phyloP scores from a whole-genome alignment of 805 yeast genomes.

The Danielozyma ontarioensis region DNA sequence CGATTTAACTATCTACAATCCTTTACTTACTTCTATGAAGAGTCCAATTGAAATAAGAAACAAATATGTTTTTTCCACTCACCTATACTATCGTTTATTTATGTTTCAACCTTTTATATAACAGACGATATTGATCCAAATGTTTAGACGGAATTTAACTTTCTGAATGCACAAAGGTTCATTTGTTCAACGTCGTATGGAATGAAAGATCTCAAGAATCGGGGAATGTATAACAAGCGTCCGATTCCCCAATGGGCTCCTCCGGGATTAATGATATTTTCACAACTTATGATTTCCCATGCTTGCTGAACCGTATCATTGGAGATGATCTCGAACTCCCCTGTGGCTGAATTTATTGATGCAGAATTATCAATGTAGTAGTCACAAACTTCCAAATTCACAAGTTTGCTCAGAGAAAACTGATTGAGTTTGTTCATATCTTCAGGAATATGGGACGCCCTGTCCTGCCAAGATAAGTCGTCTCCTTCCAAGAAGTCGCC shows the following conservation, averaged over 20 bases:
- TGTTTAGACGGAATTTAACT: too few species aligned
- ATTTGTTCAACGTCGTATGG: slow-evolving; percentile 38
- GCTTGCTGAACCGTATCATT: slow-evolving; percentile 10
- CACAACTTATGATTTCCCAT: slow-evolving; percentile 50
- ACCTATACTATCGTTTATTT: too few species aligned
- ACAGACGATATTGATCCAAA: too few species aligned
- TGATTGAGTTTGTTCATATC: slow-evolving; percentile 73
- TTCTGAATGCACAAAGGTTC: slow-evolving; percentile 47
- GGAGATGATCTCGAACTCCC: slow-evolving; percentile 30
- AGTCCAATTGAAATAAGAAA: too few species aligned
- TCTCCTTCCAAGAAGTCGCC: slow-evolving; percentile 66
- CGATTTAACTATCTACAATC: too few species aligned
- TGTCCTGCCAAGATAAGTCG: slow-evolving; percentile 8
- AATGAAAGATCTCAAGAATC: slow-evolving; percentile 13
- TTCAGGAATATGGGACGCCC: slow-evolving; percentile 46
- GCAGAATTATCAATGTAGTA: slow-evolving; percentile 62
- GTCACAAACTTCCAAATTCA: slow-evolving; percentile 51
- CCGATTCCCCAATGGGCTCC: slow-evolving; percentile 50
- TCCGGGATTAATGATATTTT: slow-evolving; percentile 48
- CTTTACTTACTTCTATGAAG: too few species aligned
- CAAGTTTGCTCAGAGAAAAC: slow-evolving; percentile 57
- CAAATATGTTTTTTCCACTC: too few species aligned
- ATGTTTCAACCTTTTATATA: too few species aligned
- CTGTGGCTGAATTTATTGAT: slow-evolving; percentile 38
- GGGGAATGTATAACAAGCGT: slow-evolving; percentile 50